These are phyloP conservation scores for Cadophora sp. DNA, from an alignment of 2,329 filamentous ascomycete species.

Conservation along the genomic window DNA sequence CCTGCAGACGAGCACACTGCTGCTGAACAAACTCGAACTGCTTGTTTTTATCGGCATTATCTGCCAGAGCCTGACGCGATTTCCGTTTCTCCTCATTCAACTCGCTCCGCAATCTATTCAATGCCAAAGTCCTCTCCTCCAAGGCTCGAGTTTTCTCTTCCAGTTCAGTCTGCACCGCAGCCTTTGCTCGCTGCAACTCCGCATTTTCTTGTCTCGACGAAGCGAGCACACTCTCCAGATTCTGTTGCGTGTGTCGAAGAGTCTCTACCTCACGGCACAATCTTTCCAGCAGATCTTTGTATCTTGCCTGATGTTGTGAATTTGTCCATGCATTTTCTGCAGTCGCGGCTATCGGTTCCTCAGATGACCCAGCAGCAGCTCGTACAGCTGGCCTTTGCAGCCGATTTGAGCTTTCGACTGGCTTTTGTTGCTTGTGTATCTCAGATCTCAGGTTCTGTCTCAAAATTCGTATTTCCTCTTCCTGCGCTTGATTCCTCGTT, in stretches of 20 bases:
- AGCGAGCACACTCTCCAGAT: not conserved
- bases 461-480: not conserved
- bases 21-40: constrained; percentile 19
- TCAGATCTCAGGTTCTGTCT: not conserved
- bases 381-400: no score
- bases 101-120: constrained; percentile 10
- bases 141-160: constrained; percentile 3
- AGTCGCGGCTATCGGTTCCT: no score
- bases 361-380: no score
- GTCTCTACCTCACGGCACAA: not conserved
- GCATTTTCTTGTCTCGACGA: not conserved
- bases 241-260: not conserved
- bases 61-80: not conserved
- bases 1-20: constrained; percentile 10
- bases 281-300: not conserved
- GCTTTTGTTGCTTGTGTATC: no score
- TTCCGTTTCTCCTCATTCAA: constrained; percentile 2
- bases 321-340: no score
- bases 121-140: not conserved
- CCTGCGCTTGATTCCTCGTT: not conserved
- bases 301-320: no score
- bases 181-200: not conserved
- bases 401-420: no score
- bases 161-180: not conserved
- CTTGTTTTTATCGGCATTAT: not conserved